These are phyloP conservation scores for Hygrophorus russula DNA, from an alignment of 768 basidiomycete species.

Conservation along the genomic window DNA sequence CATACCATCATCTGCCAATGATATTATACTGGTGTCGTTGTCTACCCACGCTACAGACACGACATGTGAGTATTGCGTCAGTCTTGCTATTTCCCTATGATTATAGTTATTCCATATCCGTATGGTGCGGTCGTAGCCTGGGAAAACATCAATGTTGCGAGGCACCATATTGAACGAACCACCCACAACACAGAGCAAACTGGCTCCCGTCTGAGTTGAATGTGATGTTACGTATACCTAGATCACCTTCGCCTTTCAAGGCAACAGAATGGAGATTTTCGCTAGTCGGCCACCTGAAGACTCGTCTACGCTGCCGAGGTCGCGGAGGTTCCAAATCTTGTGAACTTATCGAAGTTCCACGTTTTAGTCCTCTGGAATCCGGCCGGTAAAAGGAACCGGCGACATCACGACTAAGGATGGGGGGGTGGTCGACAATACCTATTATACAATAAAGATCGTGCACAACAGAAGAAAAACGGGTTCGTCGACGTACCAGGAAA, in stretches of 20 bases:
- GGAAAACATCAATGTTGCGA: conserved; percentile 4
- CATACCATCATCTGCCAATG: conserved; percentile 45
- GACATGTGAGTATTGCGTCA: conserved; percentile 40
- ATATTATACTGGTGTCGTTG: conserved; percentile 41
- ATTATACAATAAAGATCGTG: background rate
- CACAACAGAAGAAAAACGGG: background rate
- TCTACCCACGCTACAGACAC: conserved; percentile 50
- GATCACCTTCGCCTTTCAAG: conserved; percentile 35
- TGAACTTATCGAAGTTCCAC: background rate
- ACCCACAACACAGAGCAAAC: conserved; percentile 50
- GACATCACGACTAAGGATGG: conserved; percentile 20
- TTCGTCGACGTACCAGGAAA: no score
- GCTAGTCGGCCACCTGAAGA: conserved; percentile 37
- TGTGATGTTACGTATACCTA: conserved; percentile 34
- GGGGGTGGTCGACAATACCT: conserved; percentile 14
- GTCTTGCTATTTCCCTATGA: conserved; percentile 40
- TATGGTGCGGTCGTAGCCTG: conserved; percentile 48
- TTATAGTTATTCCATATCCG: conserved; percentile 49
- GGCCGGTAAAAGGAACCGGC: conserved; percentile 10
- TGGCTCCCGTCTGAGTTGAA: conserved; percentile 43
- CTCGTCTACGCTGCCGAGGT: conserved; percentile 21
- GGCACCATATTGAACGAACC: background rate
- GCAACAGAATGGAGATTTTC: conserved; percentile 22
- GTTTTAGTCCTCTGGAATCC: conserved; percentile 23
- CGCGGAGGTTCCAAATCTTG: conserved; percentile 3